Evolutionary conservation across 768 basidiomycete species (phyloP), one percentile per base, ranked within the genome.

Genomic region (Porpolomopsis calyptriformis): DNA sequence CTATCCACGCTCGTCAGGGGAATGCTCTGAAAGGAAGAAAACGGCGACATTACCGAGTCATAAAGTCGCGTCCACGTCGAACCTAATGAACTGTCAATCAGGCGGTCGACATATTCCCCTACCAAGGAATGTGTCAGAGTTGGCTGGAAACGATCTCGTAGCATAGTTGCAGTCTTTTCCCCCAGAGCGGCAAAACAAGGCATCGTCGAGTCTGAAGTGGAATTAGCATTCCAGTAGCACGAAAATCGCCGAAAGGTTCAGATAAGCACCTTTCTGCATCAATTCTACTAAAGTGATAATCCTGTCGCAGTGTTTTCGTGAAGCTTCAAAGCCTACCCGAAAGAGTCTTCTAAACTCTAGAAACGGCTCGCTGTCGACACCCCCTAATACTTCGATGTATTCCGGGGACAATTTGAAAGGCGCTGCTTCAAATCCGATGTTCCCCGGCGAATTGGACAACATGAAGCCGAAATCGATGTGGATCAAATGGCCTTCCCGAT

Each of bases 401-500:
- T 99, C 96, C 44, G 84, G 71, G 6, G 92, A 82, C 10, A 98
- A 66, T 62, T 99, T 99, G 75, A 99, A 99, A 1, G 96, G 96
- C 2, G 96, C 93, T n/a, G 93, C 94, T 66, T 99, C 96, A 61
- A 99, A 98, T 22, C 94, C 88, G 52, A 99, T 85, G 60, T 94
- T 94, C 16, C 94, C 94, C 0, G 96, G 96, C 1, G 93, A 91
- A 62, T 97, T 97, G 35, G 85, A 85, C 26, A 98, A 73, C 74
- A 98, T 94, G 68, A 98, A 98, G 2, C 96, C 96, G 60, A 98
- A 99, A 63, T 98, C 96, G 50, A 99, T 99, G 61, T 99, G 89
- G 40, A 96, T 83, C 19, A 96, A 71, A 55, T 93, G 93, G 0
- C 96, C 96, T 26, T 96, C 90, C 44, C 89, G 79, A 65, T 98